Evolutionary conservation across 176 grass and related monocot genomes (phyloP).

Genomic region (Musa troglodytarum): DNA sequence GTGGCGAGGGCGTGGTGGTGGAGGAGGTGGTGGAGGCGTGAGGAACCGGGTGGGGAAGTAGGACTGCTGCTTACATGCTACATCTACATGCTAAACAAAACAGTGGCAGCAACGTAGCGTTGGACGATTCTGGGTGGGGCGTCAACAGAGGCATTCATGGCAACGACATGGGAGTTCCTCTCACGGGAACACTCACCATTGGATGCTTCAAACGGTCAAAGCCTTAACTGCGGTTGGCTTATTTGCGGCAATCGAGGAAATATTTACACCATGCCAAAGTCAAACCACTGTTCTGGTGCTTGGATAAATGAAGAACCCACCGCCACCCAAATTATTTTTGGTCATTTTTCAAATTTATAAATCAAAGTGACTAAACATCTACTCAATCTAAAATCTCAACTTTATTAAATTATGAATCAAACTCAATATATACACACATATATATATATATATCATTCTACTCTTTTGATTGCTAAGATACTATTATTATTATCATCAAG

Average conservation of each 20-base stretch:
- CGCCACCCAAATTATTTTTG: not conserved
- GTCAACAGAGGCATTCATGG: not conserved
- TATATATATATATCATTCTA: not conserved
- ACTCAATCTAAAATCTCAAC: not conserved
- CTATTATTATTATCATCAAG: not conserved
- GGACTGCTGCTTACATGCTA: not conserved
- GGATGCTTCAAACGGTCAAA: not conserved
- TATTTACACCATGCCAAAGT: not conserved
- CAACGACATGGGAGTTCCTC: not conserved
- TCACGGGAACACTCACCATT: not conserved
- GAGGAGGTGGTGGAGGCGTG: constrained; percentile 10
- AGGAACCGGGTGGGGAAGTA: not conserved
- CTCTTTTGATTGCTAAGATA: not conserved
- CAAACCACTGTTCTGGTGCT: not conserved
- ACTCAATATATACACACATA: not conserved
- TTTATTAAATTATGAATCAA: too few relatives aligned
- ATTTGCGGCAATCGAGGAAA: not conserved
- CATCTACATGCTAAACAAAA: not conserved
- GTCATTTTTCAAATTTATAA: not conserved
- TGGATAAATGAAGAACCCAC: not conserved
- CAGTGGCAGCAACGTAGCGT: not conserved
- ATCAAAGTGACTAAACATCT: not conserved
- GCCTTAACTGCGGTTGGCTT: not conserved
- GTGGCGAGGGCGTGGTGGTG: not conserved
- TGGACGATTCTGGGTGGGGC: not conserved